phyloP scores from a whole-genome alignment of 2,329 filamentous ascomycete genomes.

The Colletotrichum shisoi region DNA sequence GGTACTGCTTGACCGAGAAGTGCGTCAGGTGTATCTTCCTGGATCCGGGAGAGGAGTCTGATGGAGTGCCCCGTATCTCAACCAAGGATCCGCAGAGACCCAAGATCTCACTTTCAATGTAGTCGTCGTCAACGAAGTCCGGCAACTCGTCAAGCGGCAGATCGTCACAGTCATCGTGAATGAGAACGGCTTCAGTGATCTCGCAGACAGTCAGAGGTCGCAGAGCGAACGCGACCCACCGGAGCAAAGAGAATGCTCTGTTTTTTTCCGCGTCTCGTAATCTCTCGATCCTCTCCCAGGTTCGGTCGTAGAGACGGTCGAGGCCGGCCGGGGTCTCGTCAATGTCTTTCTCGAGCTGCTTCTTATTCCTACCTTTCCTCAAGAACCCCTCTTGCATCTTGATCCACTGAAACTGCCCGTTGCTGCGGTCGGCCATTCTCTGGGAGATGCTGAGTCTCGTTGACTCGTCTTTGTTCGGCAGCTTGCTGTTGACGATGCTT shows the following conservation, averaged over 20 bases:
- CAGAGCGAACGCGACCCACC: constrained; percentile 44
- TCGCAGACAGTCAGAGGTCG: constrained; percentile 41
- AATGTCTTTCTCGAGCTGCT: constrained; percentile 45
- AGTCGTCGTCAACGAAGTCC: constrained; percentile 44
- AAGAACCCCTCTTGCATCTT: constrained; percentile 45
- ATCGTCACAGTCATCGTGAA: constrained; percentile 40
- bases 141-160: constrained; percentile 43
- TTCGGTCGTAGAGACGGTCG: constrained; percentile 45
- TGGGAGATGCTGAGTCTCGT: constrained; percentile 40
- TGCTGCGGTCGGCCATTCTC: constrained; percentile 43
- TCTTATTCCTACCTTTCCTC: constrained; percentile 42
- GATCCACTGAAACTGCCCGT: constrained; percentile 50
- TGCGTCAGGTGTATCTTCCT: constrained; percentile 39
- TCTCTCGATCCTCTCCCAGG: constrained; percentile 43
- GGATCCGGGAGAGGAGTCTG: not conserved
- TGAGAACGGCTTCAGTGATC: constrained; percentile 43
- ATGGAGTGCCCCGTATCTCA: constrained; percentile 38
- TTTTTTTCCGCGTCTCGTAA: constrained; percentile 34
- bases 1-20: constrained; percentile 42
- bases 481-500: constrained; percentile 44
- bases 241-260: constrained; percentile 45
- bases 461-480: constrained; percentile 43
- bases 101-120: constrained; percentile 44
- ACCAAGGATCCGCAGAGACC: constrained; percentile 46
- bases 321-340: constrained; percentile 44